phyloP scores from a whole-genome alignment of 1,139 yeast species.

The Candida anutae region DNA sequence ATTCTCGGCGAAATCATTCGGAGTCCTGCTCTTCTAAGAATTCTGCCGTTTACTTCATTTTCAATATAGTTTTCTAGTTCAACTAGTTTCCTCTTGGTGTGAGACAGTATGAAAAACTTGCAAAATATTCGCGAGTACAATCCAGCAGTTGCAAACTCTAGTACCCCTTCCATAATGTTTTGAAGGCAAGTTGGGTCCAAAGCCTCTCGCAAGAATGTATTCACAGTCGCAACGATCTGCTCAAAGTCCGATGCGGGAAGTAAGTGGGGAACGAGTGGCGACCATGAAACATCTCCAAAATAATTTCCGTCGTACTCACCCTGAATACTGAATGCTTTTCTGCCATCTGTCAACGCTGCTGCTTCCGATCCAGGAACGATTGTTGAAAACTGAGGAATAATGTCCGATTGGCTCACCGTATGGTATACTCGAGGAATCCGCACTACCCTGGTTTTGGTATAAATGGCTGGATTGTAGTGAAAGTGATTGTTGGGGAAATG shows the following conservation, averaged over 20 bases:
- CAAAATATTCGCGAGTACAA: conserved; percentile 17
- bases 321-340: conserved; percentile 1
- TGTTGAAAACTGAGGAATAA: conserved; percentile 54
- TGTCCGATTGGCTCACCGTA: conserved; percentile 19
- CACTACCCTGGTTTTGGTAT: conserved; percentile 45
- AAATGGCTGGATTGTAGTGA: conserved; percentile 17
- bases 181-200: conserved; percentile 26
- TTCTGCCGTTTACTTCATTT: conserved; percentile 25
- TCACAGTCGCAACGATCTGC: conserved; percentile 38
- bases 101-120: conserved; percentile 11
- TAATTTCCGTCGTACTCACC: conserved; percentile 22
- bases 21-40: conserved; percentile 20
- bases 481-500: conserved; percentile 57
- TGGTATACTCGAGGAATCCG: conserved; percentile 51
- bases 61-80: conserved; percentile 41
- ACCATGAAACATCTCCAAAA: conserved; percentile 46
- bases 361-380: conserved; percentile 59
- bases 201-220: conserved; percentile 32
- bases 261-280: conserved; percentile 45
- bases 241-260: conserved; percentile 27
- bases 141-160: conserved; percentile 43
- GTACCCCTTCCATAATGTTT: conserved; percentile 31
- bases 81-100: conserved; percentile 20
- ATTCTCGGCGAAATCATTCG: conserved; percentile 45
- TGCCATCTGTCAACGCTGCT: conserved; percentile 40